Percentiles rank a stretch among this genome's conserved stretches.
Conservation (phyloP, 495 filamentous ascomycete genomes). For the Viridothelium virens region DNA sequence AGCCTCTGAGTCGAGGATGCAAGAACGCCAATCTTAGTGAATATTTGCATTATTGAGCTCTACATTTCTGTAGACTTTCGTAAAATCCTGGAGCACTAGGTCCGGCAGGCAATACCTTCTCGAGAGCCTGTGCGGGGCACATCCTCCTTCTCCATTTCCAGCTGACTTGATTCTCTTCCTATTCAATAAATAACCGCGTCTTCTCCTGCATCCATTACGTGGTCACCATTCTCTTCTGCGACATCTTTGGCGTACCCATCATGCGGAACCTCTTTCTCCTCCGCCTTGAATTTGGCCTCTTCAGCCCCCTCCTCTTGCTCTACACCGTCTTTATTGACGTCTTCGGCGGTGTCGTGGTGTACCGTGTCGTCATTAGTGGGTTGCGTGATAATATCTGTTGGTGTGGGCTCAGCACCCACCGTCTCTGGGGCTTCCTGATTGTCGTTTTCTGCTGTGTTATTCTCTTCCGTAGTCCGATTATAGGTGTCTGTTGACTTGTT, state of each 20-base stretch:
- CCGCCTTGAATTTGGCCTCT: constrained; percentile 17
- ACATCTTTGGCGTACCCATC: constrained; percentile 23
- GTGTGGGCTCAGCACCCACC: constrained; percentile 26
- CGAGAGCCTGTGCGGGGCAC: not conserved
- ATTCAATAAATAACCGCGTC: constrained; percentile 37
- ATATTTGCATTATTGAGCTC: not conserved
- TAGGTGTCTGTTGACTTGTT: constrained; percentile 11
- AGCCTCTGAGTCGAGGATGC: too few relatives aligned
- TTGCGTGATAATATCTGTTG: not conserved
- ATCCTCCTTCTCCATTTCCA: constrained; percentile 9
- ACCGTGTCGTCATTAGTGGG: constrained; percentile 14
- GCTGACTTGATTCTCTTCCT: not conserved
- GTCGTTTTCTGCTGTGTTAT: constrained; percentile 22
- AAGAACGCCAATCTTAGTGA: too few relatives aligned
- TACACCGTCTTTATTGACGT: constrained; percentile 16
- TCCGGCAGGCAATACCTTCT: not conserved
- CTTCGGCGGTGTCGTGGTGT: not conserved
- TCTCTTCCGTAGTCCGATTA: constrained; percentile 19
- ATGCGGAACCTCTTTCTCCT: constrained; percentile 15
- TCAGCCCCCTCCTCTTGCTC: constrained; percentile 12
- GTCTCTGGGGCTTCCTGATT: constrained; percentile 21
- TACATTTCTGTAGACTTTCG: not conserved
- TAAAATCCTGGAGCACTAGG: not conserved
- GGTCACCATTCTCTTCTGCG: constrained; percentile 31
- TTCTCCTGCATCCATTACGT: constrained; percentile 36